Percentiles rank a stretch among this genome's conserved stretches.
These are phyloP conservation scores for Trichosporon sp. DNA, from an alignment of 1,284 basidiomycete genomes.

Conservation along the genomic window DNA sequence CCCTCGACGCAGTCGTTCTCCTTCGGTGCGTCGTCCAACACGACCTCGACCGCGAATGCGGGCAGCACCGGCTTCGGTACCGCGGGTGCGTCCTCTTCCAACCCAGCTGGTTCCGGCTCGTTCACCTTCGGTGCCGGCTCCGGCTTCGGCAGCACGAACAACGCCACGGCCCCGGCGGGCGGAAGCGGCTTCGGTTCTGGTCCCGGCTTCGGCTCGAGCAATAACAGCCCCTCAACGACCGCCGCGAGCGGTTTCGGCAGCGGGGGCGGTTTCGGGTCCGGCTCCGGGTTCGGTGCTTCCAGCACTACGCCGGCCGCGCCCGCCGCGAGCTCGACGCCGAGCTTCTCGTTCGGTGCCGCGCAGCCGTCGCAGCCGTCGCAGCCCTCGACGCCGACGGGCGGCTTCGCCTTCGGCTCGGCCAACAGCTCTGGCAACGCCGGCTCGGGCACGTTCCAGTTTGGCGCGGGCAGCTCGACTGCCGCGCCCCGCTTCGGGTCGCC, in stretches of 20 bases:
- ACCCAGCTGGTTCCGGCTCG: not conserved
- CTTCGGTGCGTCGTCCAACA: constrained; percentile 15
- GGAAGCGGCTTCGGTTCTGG: constrained; percentile 24
- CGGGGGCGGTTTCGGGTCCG: not conserved
- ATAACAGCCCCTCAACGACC: not conserved
- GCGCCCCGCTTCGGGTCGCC: constrained; percentile 15
- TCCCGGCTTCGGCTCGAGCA: constrained; percentile 1
- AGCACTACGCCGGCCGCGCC: not conserved
- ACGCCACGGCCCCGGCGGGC: constrained; percentile 21
- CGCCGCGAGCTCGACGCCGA: not conserved
- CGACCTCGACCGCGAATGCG: not conserved
- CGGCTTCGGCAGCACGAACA: constrained; percentile 17
- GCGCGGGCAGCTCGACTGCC: not conserved
- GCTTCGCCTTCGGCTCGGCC: constrained; percentile 11
- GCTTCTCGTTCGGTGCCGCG: constrained; percentile 17
- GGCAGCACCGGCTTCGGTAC: not conserved
- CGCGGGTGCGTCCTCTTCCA: not conserved
- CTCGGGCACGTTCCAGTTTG: constrained; percentile 19
- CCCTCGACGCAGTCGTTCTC: constrained; percentile 11
- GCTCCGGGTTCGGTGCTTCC: not conserved
- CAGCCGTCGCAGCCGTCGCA: constrained; percentile 17
- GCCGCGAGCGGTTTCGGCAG: not conserved
- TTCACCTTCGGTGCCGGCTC: constrained; percentile 20
- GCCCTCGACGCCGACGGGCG: constrained; percentile 14
- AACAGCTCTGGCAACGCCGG: constrained; percentile 11